Evolutionary conservation across 352 stramenopile genomes (phyloP).

Genomic region (Aphanomyces euteiches): DNA sequence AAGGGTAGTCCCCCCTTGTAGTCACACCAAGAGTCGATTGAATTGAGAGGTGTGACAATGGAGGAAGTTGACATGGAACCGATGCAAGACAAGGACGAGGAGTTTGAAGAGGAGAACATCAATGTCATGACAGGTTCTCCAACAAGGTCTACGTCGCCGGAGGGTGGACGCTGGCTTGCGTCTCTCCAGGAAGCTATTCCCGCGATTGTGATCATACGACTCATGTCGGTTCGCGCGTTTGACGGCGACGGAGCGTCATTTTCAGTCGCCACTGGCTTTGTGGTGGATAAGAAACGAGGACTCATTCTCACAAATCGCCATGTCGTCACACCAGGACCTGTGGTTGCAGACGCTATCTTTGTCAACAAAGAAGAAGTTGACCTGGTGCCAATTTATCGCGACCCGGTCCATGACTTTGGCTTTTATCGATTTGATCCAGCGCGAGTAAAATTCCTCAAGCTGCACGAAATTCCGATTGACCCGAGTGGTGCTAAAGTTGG

Average conservation of each 20-base stretch:
- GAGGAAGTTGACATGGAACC: slow-evolving; percentile 18
- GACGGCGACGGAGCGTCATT: slow-evolving; percentile 84
- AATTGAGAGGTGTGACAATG: neutral
- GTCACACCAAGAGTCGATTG: no score
- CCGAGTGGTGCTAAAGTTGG: slow-evolving; percentile 87
- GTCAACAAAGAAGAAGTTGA: slow-evolving; percentile 92
- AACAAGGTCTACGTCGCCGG: slow-evolving; percentile 23
- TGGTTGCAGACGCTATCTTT: slow-evolving; percentile 89
- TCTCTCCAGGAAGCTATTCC: slow-evolving; percentile 69
- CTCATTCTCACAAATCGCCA: slow-evolving; percentile 92
- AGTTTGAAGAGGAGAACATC: slow-evolving; percentile 6
- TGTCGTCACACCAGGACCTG: slow-evolving; percentile 84
- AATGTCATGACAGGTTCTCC: neutral
- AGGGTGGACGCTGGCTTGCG: slow-evolving; percentile 68
- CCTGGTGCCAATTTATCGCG: slow-evolving; percentile 84
- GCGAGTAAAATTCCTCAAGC: slow-evolving; percentile 82
- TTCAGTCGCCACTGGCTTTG: slow-evolving; percentile 87
- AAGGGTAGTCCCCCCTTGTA: no score
- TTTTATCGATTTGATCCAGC: slow-evolving; percentile 87
- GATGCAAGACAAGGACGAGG: slow-evolving; percentile 13
- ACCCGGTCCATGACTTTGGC: slow-evolving; percentile 91
- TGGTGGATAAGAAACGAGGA: slow-evolving; percentile 84
- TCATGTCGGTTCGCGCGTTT: slow-evolving; percentile 83
- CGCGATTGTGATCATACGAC: slow-evolving; percentile 82
- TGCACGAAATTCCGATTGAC: slow-evolving; percentile 84